Evolutionary conservation across 1,139 yeast genomes (phyloP), one percentile per base, ranked within the genome.

Genomic region (Diutina mesorugosa): DNA sequence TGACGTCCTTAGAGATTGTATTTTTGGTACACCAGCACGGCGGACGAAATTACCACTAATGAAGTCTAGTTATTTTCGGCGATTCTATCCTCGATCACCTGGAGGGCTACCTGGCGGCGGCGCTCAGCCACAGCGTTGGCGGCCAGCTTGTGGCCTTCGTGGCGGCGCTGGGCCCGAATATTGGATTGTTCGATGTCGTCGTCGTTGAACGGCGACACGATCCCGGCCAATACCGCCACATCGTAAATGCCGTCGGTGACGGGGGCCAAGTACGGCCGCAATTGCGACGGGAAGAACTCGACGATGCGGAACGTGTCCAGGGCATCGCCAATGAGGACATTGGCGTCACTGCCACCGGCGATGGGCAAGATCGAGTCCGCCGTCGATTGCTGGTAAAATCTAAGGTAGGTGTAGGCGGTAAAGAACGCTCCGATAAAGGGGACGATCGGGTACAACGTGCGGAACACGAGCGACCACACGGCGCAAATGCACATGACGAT

Each of bases 251-350:
- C 71, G 58, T 82, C 74, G 59, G 87, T 83, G 0, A 84, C 65
- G 1, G 81, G 80, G 4, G 76, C 71, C 55, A 90, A 69, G 50
- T 78, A 65, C 0, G 84, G 83, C 58, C 83, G 78, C 3, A 78
- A 59, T 1, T 76, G 64, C 48, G 73, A 78, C 1, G 96, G 96
- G 79, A 88, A 89, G 68, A 91, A 89, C 63, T 88, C 87, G 50
- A 85, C 84, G 61, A 90, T 74, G 57, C 88, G 84, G 74, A 91
- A 91, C 0, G 95, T 87, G 64, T 90, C 97, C 0, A 95, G 85
- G 0, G 97, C 96, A 68, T 90, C 97, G 51, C 97, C 97, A 47
- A 78, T 70, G 35, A 83, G 68, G 29, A 74, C 68, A 16, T 74
- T 66, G 1, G 65, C 57, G 35, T 51, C 54, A 7, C 21, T n/a